phyloP scores from a whole-genome alignment of 140 eudicot genomes.

The Flaveria floridana region DNA sequence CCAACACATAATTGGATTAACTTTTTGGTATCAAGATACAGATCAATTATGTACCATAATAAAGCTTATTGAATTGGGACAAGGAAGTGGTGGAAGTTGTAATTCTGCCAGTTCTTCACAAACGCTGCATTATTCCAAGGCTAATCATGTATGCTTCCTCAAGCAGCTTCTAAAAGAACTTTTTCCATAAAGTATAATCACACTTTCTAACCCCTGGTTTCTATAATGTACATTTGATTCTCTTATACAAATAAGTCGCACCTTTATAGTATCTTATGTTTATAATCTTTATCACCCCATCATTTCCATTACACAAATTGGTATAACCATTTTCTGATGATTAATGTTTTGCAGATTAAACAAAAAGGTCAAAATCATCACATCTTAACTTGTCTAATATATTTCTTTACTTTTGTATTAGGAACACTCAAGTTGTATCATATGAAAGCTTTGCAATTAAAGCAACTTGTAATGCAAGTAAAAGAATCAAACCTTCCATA shows the following conservation, averaged over 20 bases:
- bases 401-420: not conserved
- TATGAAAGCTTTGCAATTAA: slow-evolving; percentile 16
- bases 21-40: not conserved
- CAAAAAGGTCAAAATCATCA: slow-evolving; percentile 6
- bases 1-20: not conserved
- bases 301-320: slow-evolving; percentile 1
- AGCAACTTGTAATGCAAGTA: slow-evolving; percentile 19
- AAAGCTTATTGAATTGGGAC: not conserved
- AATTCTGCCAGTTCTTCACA: slow-evolving; percentile 9
- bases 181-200: not conserved
- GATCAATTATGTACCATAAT: not conserved
- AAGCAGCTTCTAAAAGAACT: not conserved
- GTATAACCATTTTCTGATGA: slow-evolving; percentile 1
- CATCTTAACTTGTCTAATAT: not conserved
- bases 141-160: not conserved
- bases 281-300: slow-evolving; percentile 4
- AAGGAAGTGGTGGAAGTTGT: not conserved
- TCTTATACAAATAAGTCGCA: not conserved
- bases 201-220: not conserved
- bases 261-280: not conserved
- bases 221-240: not conserved
- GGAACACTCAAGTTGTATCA: not conserved
- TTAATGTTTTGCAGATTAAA: not conserved
- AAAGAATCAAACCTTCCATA: slow-evolving; percentile 59
- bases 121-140: slow-evolving; percentile 10